Evolutionary conservation across 768 basidiomycete species (phyloP).

Genomic region (Cystobasidium ongulense): DNA sequence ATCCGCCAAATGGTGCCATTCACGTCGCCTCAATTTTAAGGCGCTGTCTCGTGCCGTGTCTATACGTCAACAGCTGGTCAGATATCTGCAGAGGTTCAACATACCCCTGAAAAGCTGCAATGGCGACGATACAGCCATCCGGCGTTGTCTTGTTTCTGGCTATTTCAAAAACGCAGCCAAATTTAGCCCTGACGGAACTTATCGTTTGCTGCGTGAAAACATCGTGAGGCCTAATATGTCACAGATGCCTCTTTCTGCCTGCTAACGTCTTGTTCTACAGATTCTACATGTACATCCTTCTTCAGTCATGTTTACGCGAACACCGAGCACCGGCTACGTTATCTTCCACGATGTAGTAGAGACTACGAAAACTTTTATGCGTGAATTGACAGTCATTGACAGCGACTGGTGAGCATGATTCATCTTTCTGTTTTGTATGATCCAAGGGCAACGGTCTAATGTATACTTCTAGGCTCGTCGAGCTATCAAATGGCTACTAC

Average conservation of each 20-base stretch:
- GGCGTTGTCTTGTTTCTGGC: conserved; percentile 82
- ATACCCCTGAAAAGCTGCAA: conserved; percentile 77
- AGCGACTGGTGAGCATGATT: conserved; percentile 66
- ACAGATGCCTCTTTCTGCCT: background rate
- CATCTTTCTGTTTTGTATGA: background rate
- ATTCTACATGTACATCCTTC: conserved; percentile 82
- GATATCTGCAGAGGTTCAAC: conserved; percentile 85
- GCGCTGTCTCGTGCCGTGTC: conserved; percentile 89
- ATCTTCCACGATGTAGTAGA: conserved; percentile 59
- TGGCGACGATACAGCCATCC: conserved; percentile 70
- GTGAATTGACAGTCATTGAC: conserved; percentile 86
- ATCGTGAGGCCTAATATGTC: conserved; percentile 52
- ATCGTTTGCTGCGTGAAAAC: conserved; percentile 75
- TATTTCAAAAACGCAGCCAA: conserved; percentile 91
- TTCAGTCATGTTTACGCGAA: conserved; percentile 86
- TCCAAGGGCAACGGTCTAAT: background rate
- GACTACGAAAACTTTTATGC: conserved; percentile 89
- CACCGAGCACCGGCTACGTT: conserved; percentile 84
- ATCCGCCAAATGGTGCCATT: conserved; percentile 86
- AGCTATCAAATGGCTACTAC: conserved; percentile 30
- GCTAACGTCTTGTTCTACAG: conserved; percentile 47
- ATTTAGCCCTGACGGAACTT: conserved; percentile 87
- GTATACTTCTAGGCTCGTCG: conserved; percentile 22
- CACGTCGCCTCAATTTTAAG: conserved; percentile 83
- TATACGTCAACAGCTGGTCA: conserved; percentile 86